Conservation (phyloP, 1,284 basidiomycete species). For the Boletus smithii region DNA sequence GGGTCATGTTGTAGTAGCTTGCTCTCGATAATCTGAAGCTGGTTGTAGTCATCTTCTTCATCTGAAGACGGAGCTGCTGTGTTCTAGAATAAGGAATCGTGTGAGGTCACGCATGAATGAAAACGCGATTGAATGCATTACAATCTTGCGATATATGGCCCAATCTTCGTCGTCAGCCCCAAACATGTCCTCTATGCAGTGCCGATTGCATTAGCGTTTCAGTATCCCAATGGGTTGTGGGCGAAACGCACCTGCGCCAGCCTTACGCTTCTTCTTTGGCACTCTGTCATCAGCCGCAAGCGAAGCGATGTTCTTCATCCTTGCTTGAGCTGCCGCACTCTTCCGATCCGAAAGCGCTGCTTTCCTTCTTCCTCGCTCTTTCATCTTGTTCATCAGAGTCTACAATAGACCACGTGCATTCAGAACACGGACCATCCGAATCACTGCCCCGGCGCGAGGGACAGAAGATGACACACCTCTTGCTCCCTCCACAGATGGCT, state of each 20-base stretch:
- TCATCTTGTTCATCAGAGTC: conserved; percentile 81
- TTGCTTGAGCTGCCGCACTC: conserved; percentile 90
- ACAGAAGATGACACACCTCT: conserved; percentile 56
- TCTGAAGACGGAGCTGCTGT: conserved; percentile 87
- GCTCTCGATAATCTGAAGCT: conserved; percentile 74
- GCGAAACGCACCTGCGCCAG: conserved; percentile 58
- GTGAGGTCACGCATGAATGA: conserved; percentile 2
- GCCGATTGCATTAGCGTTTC: conserved; percentile 4
- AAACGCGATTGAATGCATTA: conserved; percentile 37
- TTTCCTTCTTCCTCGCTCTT: conserved; percentile 77
- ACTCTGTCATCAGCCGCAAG: conserved; percentile 83
- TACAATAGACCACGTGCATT: conserved; percentile 31
- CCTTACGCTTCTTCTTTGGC: conserved; percentile 78
- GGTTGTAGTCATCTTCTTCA: conserved; percentile 87
- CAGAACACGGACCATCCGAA: neutral
- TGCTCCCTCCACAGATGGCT: conserved; percentile 71
- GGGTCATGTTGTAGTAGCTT: conserved; percentile 85
- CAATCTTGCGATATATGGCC: conserved; percentile 97
- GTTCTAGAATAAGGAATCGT: conserved; percentile 46
- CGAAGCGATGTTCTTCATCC: conserved; percentile 96
- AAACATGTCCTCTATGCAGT: conserved; percentile 80
- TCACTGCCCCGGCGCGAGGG: neutral
- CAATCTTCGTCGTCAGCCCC: conserved; percentile 96
- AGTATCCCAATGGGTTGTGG: neutral
- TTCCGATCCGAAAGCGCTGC: conserved; percentile 89